These are phyloP conservation scores for Trametes cinnabarina DNA, from an alignment of 768 basidiomycete species.

Conservation along the genomic window DNA sequence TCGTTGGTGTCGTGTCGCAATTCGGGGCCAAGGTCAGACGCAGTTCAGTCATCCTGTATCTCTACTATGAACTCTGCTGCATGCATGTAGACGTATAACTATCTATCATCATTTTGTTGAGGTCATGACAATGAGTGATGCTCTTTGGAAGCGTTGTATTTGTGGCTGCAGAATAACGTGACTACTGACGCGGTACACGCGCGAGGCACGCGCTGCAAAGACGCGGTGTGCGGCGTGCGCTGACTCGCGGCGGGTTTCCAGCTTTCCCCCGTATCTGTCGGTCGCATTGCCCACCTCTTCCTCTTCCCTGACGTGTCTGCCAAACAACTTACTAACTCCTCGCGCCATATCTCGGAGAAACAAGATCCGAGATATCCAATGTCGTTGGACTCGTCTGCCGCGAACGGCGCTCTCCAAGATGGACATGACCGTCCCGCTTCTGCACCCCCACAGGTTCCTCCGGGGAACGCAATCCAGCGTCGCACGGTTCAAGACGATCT, in stretches of 20 bases:
- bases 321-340: neutral
- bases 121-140: too few relatives aligned
- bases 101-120: too few relatives aligned
- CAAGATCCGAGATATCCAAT: conserved; percentile 1
- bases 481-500: conserved; percentile 15
- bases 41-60: conserved; percentile 15
- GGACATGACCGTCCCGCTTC: conserved; percentile 8
- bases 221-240: conserved; percentile 3
- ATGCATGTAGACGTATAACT: conserved; percentile 5
- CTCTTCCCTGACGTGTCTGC: neutral
- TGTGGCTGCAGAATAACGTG: neutral
- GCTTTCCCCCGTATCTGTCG: neutral
- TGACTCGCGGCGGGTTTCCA: neutral
- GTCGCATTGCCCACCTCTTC: neutral
- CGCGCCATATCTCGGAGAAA: conserved; percentile 3
- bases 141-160: neutral
- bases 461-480: conserved; percentile 4
- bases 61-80: conserved; percentile 8
- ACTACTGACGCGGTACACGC: conserved; percentile 15
- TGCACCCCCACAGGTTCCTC: conserved; percentile 13
- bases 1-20: conserved; percentile 8
- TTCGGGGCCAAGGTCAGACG: conserved; percentile 12
- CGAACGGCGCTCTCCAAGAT: conserved; percentile 7
- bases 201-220: conserved; percentile 12
- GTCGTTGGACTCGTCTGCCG: neutral